Evolutionary conservation across 305 asterid genomes (phyloP), one percentile per base, ranked within the genome.

Genomic region (Euphrasia arctica): DNA sequence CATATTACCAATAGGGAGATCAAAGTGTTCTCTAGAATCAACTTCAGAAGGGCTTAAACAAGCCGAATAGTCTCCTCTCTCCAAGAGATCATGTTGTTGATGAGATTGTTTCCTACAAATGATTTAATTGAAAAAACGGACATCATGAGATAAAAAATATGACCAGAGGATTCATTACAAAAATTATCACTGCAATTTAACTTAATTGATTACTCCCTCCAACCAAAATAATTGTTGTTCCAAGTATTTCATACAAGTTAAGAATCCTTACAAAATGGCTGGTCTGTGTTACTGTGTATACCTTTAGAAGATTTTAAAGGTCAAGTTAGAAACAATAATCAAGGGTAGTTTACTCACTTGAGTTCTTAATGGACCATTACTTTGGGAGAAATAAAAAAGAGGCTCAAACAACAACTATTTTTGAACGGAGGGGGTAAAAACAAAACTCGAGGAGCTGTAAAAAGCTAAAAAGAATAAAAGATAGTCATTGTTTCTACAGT

Each of bases 21-120:
- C 91, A 42, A 57, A 82, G 18, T 78, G 81, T 36, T 87, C 96
- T 64, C 84, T 62, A 2, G 88, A 71, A 63, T 88, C 96, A 56
- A 74, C 73, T n/a, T 79, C 87, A 0, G 94, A 59, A 0, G 89
- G 89, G 73, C 95, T 85, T 69, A 86, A 71, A 63, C 80, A 71
- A 39, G 45, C 45, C 9, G 45, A 2, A 39, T 39, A 39, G 45
- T 39, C 45, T 10, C 79, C 88, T 63, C 83, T 79, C 58, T 89
- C 97, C 63, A 79, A 13, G 60, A 75, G 75, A 58, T 76, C 88
- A 11, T 78, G 85, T 6, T 83, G 92, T 5, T 75, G 89, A 39
- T 79, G 73, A 27, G 47, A 54, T 28, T 64, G 71, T 65, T 78
- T 87, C 89, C 96, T 90, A 62, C 22, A 60, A 28, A 34, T 42